These are phyloP conservation scores for Alloascoidea hylecoeti DNA, from an alignment of 805 yeast genomes.

Conservation along the genomic window DNA sequence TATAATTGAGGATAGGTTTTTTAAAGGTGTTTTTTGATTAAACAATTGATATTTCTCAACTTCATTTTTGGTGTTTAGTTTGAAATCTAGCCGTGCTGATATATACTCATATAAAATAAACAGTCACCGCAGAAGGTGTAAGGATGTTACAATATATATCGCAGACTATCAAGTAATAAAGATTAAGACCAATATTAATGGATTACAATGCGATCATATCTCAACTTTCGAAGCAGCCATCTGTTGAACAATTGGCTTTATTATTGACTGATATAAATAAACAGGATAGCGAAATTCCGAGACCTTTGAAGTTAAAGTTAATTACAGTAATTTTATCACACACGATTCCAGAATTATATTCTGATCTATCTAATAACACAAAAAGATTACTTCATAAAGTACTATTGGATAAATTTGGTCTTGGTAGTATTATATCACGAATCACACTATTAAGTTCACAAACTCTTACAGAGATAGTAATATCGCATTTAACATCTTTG, in stretches of 20 bases:
- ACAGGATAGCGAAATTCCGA: not conserved
- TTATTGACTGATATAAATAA: not conserved
- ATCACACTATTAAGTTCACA: not conserved
- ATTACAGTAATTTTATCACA: not conserved
- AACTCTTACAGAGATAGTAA: not conserved
- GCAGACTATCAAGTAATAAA: no score
- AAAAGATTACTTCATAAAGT: not conserved
- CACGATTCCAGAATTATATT: not conserved
- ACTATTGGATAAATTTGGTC: not conserved
- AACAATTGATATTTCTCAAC: no score
- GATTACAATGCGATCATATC: not conserved
- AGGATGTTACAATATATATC: no score
- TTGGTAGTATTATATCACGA: not conserved
- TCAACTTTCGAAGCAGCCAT: not conserved
- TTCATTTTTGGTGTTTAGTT: no score
- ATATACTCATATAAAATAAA: no score
- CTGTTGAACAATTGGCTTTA: not conserved
- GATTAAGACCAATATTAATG: no score
- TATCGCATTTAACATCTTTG: not conserved
- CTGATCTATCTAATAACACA: not conserved
- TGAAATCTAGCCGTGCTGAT: no score
- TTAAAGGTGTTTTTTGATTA: conserved; percentile 18
- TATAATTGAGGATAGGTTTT: conserved; percentile 18
- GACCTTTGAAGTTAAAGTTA: not conserved
- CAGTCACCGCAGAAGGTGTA: no score